Conservation (phyloP, 768 basidiomycete genomes). For the Neoboletus brunneissimus region DNA sequence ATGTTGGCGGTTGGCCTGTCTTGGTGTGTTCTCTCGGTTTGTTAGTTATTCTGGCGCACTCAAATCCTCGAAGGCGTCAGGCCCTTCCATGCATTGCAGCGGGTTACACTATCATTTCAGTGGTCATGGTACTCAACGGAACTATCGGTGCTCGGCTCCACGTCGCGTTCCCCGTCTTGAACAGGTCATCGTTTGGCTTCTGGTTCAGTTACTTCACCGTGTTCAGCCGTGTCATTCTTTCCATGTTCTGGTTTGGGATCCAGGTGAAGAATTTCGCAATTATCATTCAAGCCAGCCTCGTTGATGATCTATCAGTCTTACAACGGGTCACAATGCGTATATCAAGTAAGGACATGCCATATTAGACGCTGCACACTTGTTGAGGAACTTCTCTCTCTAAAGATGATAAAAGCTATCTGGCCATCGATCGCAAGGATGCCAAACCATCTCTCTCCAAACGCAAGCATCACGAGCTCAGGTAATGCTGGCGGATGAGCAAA, state of each 20-base stretch:
- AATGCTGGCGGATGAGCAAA: not conserved
- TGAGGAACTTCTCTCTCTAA: not conserved
- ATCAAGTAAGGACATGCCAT: slow-evolving; percentile 41
- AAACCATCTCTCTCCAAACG: slow-evolving; percentile 55
- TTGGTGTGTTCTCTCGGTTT: slow-evolving; percentile 39
- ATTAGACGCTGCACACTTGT: not conserved
- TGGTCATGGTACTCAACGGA: slow-evolving; percentile 76
- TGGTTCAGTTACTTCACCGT: slow-evolving; percentile 88
- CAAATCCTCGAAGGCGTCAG: slow-evolving; percentile 47
- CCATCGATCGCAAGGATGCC: slow-evolving; percentile 63
- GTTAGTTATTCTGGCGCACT: not conserved
- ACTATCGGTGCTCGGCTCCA: slow-evolving; percentile 75
- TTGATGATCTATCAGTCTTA: slow-evolving; percentile 37
- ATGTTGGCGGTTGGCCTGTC: slow-evolving; percentile 76
- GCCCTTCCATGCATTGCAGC: slow-evolving; percentile 67
- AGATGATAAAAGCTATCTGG: slow-evolving; percentile 83
- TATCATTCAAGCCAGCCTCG: not conserved
- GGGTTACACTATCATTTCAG: slow-evolving; percentile 68
- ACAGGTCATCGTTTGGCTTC: slow-evolving; percentile 83
- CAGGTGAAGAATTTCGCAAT: slow-evolving; percentile 42
- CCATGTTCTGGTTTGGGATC: slow-evolving; percentile 82
- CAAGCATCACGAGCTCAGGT: slow-evolving; percentile 66
- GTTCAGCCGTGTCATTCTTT: slow-evolving; percentile 67
- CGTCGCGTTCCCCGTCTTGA: slow-evolving; percentile 73
- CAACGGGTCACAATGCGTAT: slow-evolving; percentile 69